Percentiles rank a stretch among this genome's conserved stretches.
phyloP scores from a whole-genome alignment of 139 green algal genomes.

The Tetradesmus obliquus region DNA sequence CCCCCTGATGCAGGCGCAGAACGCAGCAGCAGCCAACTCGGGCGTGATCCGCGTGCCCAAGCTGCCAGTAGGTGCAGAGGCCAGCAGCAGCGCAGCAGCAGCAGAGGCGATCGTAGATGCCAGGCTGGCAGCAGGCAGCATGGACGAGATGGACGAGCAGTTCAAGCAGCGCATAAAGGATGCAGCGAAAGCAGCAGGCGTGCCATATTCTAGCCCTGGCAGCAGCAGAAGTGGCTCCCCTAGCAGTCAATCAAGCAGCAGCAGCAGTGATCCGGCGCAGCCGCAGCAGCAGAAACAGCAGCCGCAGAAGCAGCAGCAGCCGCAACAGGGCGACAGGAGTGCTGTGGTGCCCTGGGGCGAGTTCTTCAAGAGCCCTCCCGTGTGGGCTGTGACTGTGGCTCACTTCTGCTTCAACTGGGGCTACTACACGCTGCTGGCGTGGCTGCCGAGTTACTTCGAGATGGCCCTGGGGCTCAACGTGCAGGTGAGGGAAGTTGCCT shows the following conservation, averaged over 20 bases:
- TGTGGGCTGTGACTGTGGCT: constrained; percentile 94
- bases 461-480: constrained; percentile 91
- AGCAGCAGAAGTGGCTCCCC: constrained; percentile 3
- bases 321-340: constrained; percentile 27
- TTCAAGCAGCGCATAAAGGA: not conserved
- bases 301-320: not conserved
- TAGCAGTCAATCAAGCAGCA: not conserved
- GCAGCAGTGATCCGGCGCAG: constrained; percentile 16
- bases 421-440: constrained; percentile 97
- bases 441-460: constrained; percentile 98
- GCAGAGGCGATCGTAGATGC: constrained; percentile 33
- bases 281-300: constrained; percentile 19
- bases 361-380: constrained; percentile 82
- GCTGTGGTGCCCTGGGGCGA: constrained; percentile 83
- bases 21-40: not conserved
- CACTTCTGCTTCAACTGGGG: constrained; percentile 99
- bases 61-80: constrained; percentile 36
- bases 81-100: constrained; percentile 45
- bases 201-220: not conserved
- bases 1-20: not conserved
- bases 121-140: constrained; percentile 25
- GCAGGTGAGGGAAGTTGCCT: constrained; percentile 52
- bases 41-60: constrained; percentile 10
- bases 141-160: constrained; percentile 44
- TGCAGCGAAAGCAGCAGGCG: constrained; percentile 28